Evolutionary conservation across 768 basidiomycete species (phyloP), one percentile per base, ranked within the genome.

Genomic region (Leccinum arenicola): DNA sequence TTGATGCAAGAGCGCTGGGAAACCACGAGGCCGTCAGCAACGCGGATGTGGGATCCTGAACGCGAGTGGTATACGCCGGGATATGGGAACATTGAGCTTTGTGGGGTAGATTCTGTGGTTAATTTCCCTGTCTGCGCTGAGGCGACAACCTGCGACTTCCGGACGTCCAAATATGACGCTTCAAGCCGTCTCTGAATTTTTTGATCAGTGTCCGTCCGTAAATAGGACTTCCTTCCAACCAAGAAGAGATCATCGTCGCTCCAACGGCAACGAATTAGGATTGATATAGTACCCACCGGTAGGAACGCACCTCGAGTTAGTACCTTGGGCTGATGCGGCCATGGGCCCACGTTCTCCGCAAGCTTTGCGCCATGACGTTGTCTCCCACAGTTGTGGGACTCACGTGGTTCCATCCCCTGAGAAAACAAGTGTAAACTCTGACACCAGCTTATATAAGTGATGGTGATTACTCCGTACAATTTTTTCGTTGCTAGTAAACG

Each of bases 401-500:
- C 52, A 38, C 52, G 53, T 36, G 50, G 27, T 33, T 33, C 6
- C 5, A n/a, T 12, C n/a, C 6, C 15, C 15, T 4, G 35, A 11
- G 8, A 56, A 51, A 68, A 70, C 65, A 71, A 36, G 2, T 6
- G 36, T 57, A 70, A 70, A 70, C 56, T 52, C 8, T 11, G 61
- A 52, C 11, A 17, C n/a, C 15, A 45, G 43, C 43, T 10, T 12
- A 1, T 61, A 66, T 64, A 62, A 64, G 60, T 49, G 21, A n/a
- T 57, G 25, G n/a, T n/a, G 36, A 52, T 60, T 43, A 8, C 11
- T 12, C 14, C 9, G 17, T 29, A 14, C 36, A 49, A 57, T 40
- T 7, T 62, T 50, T 64, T 52, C 48, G 11, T 35, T 36, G 12
- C 21, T 14, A 50, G 25, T 1, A 10, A 38, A 29, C 10, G n/a